Base-by-base conservation (phyloP, 2,329 filamentous ascomycete species). In the Pyrenophora graminea region DNA sequence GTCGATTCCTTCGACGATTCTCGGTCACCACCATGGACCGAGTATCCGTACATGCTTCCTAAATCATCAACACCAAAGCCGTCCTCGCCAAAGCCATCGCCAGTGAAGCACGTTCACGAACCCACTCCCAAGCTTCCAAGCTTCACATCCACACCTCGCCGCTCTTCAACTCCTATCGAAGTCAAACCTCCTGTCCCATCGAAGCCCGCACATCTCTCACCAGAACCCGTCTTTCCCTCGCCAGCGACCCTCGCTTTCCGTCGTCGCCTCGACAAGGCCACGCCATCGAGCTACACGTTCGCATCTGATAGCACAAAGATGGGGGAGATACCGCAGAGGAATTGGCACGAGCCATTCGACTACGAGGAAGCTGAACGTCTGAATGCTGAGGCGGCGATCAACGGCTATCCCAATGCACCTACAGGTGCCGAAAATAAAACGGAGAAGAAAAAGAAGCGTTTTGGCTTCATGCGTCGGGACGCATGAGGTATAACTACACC, bases 261-360 rank as follows among this genome's bases (percentile, higher is more conserved):
- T 17, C 68, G 72, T 21, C 59, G 67, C 48, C 53, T 67, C 7
- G 70, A 75, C 36, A 72, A 72, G 41, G 45, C 56, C 0, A 76
- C 73, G 2, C 73, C 69, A 6, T 77, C 73, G 7, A 69, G 66
- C 32, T 76, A 76, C 48, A 78, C 76, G 1, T 73, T 77, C 47
- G 72, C 75, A 4, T 76, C 75, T 9, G 74, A 74, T 17, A 76
- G 75, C 60, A 80, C 77, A 3, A 78, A 78, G 61, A 65, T 80
- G 7, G 77, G 77, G 37, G 77, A 79, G 56, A 79, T 80, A 5
- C 77, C 77, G 4, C 63, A 77, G 62, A 68, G 73, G 32, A 70
- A 72, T 39, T 79, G 77, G 77, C 66, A 69, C 0, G 66, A 53
- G 46, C 75, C 76, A 5, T 78, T 67, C 48, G 73, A 79, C 46